Evolutionary conservation across 495 filamentous ascomycete species (phyloP), one percentile per base, ranked within the genome.

Genomic region (Penicillium diatomitis): DNA sequence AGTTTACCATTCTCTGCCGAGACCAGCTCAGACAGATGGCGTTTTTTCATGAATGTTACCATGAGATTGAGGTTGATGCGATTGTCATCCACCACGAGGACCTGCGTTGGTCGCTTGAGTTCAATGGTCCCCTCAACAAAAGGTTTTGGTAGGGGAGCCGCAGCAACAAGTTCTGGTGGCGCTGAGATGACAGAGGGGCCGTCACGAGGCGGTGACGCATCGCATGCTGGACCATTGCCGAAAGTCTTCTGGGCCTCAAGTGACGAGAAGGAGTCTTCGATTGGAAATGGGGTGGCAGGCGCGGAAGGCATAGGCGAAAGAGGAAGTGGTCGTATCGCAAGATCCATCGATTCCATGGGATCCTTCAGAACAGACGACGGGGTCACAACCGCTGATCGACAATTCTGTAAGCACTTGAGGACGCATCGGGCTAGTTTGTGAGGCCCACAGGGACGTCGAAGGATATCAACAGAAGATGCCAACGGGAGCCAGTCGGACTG

Each of bases 51-150:
- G 50, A 81, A 82, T 0, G 80, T 80, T 36, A 78, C 65, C 40
- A 87, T 75, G 0, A 87, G 67, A n/a, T 78, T 81, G 33, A 87
- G 75, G 52, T 89, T 89, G 55, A 89, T 87, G 3, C 73, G 68
- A 58, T 89, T 89, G 55, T 89, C 85, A 49, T 89, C 85, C 0
- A 88, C 85, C 0, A 87, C 74, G 0, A 88, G 73, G 4, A 87
- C 69, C 28, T 61, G 60, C 8, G 67, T 52, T 10, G 49, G 48
- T 32, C 47, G 42, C 11, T 34, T 20, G 7, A 52, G 40, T 6
- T 9, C 9, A 6, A 41, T 30, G 11, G 9, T n/a, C 7, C 35
- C 32, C 30, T 47, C 46, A 10, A 33, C 29, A 11, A 52, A 31
- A 34, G 48, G 56, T 2, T 44, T 6, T 5, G 61, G 49, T 5